Base-by-base conservation (phyloP, 768 basidiomycete species). In the Melanogaster broomeanus region DNA sequence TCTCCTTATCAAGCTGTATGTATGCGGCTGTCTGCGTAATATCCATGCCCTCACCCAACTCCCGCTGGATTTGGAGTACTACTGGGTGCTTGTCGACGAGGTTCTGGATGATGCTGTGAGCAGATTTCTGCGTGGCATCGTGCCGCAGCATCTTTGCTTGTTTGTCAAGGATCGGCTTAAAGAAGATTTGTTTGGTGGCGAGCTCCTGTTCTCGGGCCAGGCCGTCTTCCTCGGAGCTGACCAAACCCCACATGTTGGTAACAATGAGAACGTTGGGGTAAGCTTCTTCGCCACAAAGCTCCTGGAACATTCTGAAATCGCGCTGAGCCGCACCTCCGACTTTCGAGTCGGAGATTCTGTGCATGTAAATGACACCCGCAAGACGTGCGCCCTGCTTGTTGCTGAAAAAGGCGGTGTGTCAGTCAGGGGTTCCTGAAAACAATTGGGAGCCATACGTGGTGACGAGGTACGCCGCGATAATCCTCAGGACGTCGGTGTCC, bases 1-100 rank as follows among this genome's bases (percentile, higher is more conserved):
- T 66, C 48, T 82, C 81, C 33, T 69, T 70, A 47, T 75, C 74
- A 6, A 85, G 70, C 55, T 82, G 82, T 34, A 60, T 72, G 9
- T 76, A 81, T 6, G 83, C 84, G 1, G 70, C 69, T 0, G 84
- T 83, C 54, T 84, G 70, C n/a, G 74, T 69, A 33, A 84, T 74
- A 27, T 76, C 72, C 35, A 76, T 68, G 7, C 74, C 68, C 45
- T 76, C 71, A 28, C 75, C 75, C 13, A 84, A 67, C 54, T 86
- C 83, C 8, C 70, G 63, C 59, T 84, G 84, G 34, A 85, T 82
- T 25, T 72, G 76, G 8, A 85, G 69, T 0, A 75, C 66, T 3
- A 73, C 53, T 0, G 81, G 75, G 4, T 64, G 60, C 30, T 74
- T 76, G 38, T 64, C 57, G 11, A 80, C 51, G 22, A 85, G 61